Percentiles rank a stretch among this genome's conserved stretches.
These are phyloP conservation scores for Boletus sp. DNA, from an alignment of 768 basidiomycete genomes.

Conservation along the genomic window DNA sequence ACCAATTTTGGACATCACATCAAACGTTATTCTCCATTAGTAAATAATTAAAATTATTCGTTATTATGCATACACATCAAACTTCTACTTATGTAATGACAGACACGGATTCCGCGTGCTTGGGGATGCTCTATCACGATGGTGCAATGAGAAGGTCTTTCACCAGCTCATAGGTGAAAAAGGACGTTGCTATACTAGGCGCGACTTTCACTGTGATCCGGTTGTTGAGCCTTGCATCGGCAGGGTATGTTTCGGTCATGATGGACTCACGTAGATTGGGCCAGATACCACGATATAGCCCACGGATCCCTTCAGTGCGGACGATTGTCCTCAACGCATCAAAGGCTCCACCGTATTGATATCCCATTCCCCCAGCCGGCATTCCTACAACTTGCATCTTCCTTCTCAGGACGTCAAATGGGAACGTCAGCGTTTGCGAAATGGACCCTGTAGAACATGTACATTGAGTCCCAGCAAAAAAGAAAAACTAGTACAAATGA, in stretches of 20 bases:
- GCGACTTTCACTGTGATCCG: conserved; percentile 73
- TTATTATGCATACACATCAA: neutral
- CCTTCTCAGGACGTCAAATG: conserved; percentile 89
- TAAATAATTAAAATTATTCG: conserved; percentile 6
- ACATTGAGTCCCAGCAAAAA: conserved; percentile 3
- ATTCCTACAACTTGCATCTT: conserved; percentile 96
- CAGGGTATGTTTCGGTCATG: conserved; percentile 1
- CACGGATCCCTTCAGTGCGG: conserved; percentile 67
- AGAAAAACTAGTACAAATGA: conserved; percentile 1
- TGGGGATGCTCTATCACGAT: conserved; percentile 4
- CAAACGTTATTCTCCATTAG: conserved; percentile 5
- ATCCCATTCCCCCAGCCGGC: conserved; percentile 50
- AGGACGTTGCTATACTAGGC: conserved; percentile 83
- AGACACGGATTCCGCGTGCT: too few species aligned
- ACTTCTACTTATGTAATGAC: neutral
- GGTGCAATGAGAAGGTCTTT: conserved; percentile 45
- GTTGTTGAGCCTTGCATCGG: conserved; percentile 7
- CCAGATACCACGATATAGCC: conserved; percentile 85
- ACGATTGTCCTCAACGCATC: conserved; percentile 73
- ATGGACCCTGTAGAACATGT: conserved; percentile 57
- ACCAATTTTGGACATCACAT: conserved; percentile 9
- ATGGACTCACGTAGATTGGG: conserved; percentile 72
- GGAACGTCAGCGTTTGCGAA: conserved; percentile 93
- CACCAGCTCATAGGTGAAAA: conserved; percentile 78
- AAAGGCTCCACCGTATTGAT: conserved; percentile 76